Base-by-base conservation (phyloP, 2,329 filamentous ascomycete genomes). In the Seiridium cupressi region DNA sequence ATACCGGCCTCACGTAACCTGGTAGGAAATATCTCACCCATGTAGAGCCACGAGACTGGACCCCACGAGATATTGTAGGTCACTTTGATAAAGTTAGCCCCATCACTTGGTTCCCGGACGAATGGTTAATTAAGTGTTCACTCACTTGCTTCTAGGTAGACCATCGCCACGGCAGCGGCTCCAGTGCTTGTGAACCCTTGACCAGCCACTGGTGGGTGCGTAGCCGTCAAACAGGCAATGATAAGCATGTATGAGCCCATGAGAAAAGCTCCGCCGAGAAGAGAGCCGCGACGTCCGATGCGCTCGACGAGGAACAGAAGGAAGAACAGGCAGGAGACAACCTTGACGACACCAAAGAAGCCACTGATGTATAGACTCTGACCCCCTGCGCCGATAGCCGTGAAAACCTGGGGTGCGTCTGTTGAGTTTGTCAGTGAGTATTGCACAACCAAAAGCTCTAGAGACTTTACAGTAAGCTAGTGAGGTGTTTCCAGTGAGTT, bases 241-340 rank as follows among this genome's bases (percentile, higher is more conserved):
- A 83, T 80, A 55, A 84, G 76, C 80, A 84, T 83, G 66, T 80
- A 82, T 0, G 70, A 70, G 38, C 78, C 80, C 81, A 84, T 84
- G 44, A 79, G 74, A 49, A 77, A 74, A 0, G 81, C 77, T 0
- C 81, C 81, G 3, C 68, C 71, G 35, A 84, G 73, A n/a, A 84
- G 77, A 0, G 80, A 79, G 9, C 75, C 73, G 10, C 77, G 73
- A 38, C 81, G 79, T 2, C 81, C 81, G 34, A 84, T 71, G 4
- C 76, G 73, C 63, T 84, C 81, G 42, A 83, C 75, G 13, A 83
- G 70, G 63, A 79, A 81, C 11, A 81, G 65, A 8, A 81, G 72
- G 66, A 82, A 82, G 61, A 76, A 73, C 9, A 73, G 60, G 48
- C 80, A 80, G 3, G 79, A 78, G 0, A 80, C 70, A 32, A 83